phyloP scores from a whole-genome alignment of 139 green algal species.

The Pseudopediastrum boryanum region DNA sequence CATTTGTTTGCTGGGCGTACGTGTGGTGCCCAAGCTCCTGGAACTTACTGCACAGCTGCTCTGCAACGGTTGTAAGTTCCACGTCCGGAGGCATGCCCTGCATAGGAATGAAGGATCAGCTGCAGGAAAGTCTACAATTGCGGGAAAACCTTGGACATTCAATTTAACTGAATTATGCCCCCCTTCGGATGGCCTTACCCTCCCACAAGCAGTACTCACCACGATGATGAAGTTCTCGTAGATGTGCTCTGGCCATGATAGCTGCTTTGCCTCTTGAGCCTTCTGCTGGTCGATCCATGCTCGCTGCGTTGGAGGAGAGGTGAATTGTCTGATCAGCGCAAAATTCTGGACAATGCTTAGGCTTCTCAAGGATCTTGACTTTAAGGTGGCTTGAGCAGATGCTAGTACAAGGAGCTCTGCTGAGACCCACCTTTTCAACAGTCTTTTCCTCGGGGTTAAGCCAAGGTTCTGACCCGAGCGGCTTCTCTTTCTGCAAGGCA shows the following conservation, averaged over 20 bases:
- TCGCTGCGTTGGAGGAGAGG: conserved; percentile 38
- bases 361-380: not conserved
- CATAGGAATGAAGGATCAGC: not conserved
- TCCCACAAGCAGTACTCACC: too few relatives aligned
- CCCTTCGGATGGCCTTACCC: too few relatives aligned
- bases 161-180: too few relatives aligned
- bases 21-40: too few relatives aligned
- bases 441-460: conserved; percentile 34
- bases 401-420: not conserved
- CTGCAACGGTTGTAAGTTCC: conserved; percentile 60
- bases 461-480: conserved; percentile 34
- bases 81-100: conserved; percentile 72
- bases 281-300: conserved; percentile 62
- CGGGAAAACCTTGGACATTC: too few relatives aligned
- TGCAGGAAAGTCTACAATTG: too few relatives aligned
- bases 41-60: conserved; percentile 55
- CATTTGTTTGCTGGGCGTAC: too few relatives aligned
- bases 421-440: conserved; percentile 25
- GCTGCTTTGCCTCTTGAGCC: conserved; percentile 35
- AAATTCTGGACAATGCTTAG: not conserved
- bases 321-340: not conserved
- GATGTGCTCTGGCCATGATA: conserved; percentile 61
- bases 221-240: conserved; percentile 80
- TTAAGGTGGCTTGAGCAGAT: too few relatives aligned
- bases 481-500: conserved; percentile 30